Conservation (phyloP, 768 basidiomycete genomes). For the Exidia glandulosa region DNA sequence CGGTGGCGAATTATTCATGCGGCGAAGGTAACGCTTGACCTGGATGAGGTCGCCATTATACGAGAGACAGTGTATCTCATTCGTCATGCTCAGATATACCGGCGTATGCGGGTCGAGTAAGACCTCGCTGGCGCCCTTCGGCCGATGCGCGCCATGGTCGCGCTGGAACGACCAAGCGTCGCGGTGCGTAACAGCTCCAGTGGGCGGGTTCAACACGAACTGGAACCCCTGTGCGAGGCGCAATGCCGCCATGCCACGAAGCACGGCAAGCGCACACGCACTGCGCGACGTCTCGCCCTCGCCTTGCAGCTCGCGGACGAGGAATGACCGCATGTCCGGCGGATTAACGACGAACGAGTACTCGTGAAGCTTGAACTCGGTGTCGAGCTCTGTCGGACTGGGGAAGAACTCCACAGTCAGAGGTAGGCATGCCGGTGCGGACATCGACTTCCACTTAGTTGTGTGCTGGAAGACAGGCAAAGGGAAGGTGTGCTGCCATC, state of each 20-base stretch:
- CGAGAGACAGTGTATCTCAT: constrained; percentile 87
- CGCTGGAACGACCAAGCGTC: constrained; percentile 10
- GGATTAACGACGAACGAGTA: constrained; percentile 85
- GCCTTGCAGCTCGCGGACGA: constrained; percentile 31
- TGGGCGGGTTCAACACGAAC: constrained; percentile 54
- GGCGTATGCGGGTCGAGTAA: constrained; percentile 34
- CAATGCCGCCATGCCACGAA: constrained; percentile 91
- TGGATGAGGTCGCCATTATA: constrained; percentile 88
- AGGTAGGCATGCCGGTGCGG: constrained; percentile 79
- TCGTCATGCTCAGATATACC: constrained; percentile 87
- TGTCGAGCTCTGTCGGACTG: constrained; percentile 57
- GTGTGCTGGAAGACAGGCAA: constrained; percentile 66
- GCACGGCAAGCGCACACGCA: constrained; percentile 67
- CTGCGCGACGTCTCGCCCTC: constrained; percentile 42
- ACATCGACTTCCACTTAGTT: constrained; percentile 84
- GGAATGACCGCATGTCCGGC: constrained; percentile 79
- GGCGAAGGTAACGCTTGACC: constrained; percentile 74
- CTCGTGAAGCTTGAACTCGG: constrained; percentile 68
- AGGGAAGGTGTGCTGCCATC: constrained; percentile 86
- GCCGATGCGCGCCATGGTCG: constrained; percentile 11
- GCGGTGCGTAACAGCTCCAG: constrained; percentile 14
- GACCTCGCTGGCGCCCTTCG: neutral
- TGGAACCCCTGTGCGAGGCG: constrained; percentile 92
- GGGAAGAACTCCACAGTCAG: constrained; percentile 88
- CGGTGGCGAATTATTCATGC: constrained; percentile 50